Conservation (phyloP, 1,284 basidiomycete species). For the Leucoagaricus sp. region DNA sequence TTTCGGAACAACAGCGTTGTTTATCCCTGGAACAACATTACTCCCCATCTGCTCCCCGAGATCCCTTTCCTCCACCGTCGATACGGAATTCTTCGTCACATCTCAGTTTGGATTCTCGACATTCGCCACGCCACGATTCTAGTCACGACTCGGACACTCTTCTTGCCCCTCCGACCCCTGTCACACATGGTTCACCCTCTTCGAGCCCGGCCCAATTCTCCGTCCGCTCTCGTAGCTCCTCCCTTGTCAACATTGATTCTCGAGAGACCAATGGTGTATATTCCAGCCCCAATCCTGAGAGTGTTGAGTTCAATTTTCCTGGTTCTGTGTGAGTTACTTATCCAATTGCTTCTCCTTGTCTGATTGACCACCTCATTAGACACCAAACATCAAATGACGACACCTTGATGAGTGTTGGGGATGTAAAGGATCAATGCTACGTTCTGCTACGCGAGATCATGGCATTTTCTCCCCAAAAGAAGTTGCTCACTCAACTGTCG, state of each 20-base stretch:
- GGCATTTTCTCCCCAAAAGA: too few relatives aligned
- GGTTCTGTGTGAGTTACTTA: too few relatives aligned
- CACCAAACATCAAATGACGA: too few relatives aligned
- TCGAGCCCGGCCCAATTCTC: constrained; percentile 48
- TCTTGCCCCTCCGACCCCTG: constrained; percentile 63
- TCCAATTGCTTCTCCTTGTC: too few relatives aligned
- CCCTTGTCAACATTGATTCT: constrained; percentile 25
- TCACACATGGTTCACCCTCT: constrained; percentile 68
- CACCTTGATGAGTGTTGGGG: too few relatives aligned
- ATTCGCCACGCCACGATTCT: constrained; percentile 13
- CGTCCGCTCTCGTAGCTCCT: constrained; percentile 48
- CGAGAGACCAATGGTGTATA: neutral
- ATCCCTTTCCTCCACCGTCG: constrained; percentile 25
- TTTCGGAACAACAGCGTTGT: constrained; percentile 13
- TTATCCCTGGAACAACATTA: neutral
- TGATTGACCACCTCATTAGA: too few relatives aligned
- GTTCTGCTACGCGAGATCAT: too few relatives aligned
- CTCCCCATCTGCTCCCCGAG: constrained; percentile 22
- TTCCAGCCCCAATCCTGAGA: too few relatives aligned
- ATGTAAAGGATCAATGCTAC: too few relatives aligned
- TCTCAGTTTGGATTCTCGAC: constrained; percentile 6
- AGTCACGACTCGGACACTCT: constrained; percentile 28
- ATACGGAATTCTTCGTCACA: constrained; percentile 2
- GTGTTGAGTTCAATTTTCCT: too few relatives aligned
- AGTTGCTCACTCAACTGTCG: too few relatives aligned